A percentile compares a stretch with the other conserved stretches of the same genome.
Conservation (phyloP, 2,329 filamentous ascomycete species). For the Neofusicoccum umdonicola region DNA sequence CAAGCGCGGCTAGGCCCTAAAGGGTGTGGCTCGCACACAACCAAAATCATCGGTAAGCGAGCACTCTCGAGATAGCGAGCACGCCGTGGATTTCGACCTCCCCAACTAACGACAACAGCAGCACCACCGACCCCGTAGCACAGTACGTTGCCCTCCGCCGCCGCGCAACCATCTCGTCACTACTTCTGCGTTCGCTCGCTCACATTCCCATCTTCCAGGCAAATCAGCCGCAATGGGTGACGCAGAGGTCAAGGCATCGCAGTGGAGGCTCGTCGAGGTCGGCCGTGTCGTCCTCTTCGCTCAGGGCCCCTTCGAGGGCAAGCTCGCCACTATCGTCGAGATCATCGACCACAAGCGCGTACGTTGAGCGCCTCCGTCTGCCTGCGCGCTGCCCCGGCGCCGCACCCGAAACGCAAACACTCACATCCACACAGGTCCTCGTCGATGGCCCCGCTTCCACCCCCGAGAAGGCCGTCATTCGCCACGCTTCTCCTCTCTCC, state of each 20-base stretch:
- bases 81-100: slow-evolving; percentile 18
- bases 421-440: slow-evolving; percentile 68
- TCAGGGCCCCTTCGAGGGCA: slow-evolving; percentile 75
- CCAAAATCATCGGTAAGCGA: slow-evolving; percentile 18
- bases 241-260: slow-evolving; percentile 48
- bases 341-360: slow-evolving; percentile 99
- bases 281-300: slow-evolving; percentile 95
- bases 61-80: slow-evolving; percentile 6
- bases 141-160: slow-evolving; percentile 32
- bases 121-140: slow-evolving; percentile 33
- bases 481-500: slow-evolving; percentile 80
- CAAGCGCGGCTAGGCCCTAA: not conserved
- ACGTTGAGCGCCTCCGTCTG: slow-evolving; percentile 52
- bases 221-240: slow-evolving; percentile 47
- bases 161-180: not conserved
- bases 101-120: slow-evolving; percentile 21
- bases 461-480: slow-evolving; percentile 74
- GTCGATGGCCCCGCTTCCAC: slow-evolving; percentile 90
- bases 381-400: not conserved
- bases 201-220: slow-evolving; percentile 28
- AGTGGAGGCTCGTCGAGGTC: slow-evolving; percentile 92
- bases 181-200: slow-evolving; percentile 20
- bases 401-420: slow-evolving; percentile 14
- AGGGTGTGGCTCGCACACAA: slow-evolving; percentile 11
- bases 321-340: slow-evolving; percentile 92